phyloP scores from a whole-genome alignment of 768 basidiomycete species.

The Mycena leptocephala region DNA sequence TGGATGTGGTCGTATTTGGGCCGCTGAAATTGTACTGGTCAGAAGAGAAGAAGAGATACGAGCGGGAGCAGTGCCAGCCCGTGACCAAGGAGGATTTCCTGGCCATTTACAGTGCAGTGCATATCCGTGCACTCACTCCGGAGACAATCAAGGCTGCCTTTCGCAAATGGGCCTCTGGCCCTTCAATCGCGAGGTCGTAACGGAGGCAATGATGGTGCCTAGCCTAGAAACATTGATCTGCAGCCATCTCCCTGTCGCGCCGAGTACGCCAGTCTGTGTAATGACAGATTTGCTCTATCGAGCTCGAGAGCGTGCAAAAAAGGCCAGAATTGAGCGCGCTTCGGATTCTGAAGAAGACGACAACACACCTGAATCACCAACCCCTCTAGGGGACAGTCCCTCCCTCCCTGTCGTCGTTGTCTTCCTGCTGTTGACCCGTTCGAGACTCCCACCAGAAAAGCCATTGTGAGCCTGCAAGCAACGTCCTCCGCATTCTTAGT shows the following conservation, averaged over 20 bases:
- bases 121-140: not conserved
- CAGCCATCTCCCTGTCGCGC: not conserved
- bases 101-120: not conserved
- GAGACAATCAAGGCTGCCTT: not conserved
- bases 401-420: not conserved
- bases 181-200: slow-evolving; percentile 31
- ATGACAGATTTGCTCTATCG: not conserved
- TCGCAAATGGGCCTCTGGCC: not conserved
- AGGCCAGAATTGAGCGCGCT: not conserved
- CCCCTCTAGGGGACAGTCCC: not conserved
- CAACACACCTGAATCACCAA: not conserved
- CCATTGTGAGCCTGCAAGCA: not conserved
- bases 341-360: not conserved
- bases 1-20: not conserved
- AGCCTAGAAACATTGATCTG: not conserved
- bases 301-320: not conserved
- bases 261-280: not conserved
- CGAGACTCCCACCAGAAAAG: not conserved
- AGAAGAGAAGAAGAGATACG: not conserved
- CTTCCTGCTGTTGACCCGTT: not conserved
- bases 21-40: not conserved
- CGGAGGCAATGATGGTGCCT: not conserved
- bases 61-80: not conserved
- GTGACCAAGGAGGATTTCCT: not conserved
- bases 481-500: not conserved